Conservation (phyloP, 306 rosid species). For the Argentina anserina region DNA sequence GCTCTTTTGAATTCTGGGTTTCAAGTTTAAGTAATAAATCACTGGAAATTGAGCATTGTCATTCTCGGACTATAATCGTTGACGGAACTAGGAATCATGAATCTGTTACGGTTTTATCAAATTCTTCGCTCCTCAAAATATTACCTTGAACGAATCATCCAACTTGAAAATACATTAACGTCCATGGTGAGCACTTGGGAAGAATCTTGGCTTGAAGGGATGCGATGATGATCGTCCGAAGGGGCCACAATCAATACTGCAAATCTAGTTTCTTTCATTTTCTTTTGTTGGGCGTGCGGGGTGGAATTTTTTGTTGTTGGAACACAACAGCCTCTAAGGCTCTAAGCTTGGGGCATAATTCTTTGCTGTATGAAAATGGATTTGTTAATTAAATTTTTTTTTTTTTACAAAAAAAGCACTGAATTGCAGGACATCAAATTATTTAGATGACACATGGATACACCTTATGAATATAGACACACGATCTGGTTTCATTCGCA, state of each 20-base stretch:
- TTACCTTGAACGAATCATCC: not conserved
- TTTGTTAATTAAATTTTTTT: no score
- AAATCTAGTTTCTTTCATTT: not conserved
- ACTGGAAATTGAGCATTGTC: not conserved
- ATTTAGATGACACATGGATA: no score
- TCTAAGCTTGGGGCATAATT: no score
- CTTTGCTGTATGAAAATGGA: no score
- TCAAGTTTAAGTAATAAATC: not conserved
- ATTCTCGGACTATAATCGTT: no score
- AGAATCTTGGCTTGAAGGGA: not conserved
- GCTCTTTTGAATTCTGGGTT: no score
- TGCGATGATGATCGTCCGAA: not conserved
- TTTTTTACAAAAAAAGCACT: no score
- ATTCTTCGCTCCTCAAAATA: not conserved
- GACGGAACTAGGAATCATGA: not conserved
- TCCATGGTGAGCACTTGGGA: not conserved
- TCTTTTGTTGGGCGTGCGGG: no score
- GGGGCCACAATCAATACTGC: not conserved
- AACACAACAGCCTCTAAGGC: no score
- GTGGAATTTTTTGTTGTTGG: no score
- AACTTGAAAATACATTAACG: not conserved
- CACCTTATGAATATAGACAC: not conserved
- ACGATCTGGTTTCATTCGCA: not conserved
- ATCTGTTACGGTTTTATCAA: not conserved
- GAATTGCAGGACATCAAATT: no score